phyloP scores from a whole-genome alignment of 805 yeast species.

The Starmera dryadoides region DNA sequence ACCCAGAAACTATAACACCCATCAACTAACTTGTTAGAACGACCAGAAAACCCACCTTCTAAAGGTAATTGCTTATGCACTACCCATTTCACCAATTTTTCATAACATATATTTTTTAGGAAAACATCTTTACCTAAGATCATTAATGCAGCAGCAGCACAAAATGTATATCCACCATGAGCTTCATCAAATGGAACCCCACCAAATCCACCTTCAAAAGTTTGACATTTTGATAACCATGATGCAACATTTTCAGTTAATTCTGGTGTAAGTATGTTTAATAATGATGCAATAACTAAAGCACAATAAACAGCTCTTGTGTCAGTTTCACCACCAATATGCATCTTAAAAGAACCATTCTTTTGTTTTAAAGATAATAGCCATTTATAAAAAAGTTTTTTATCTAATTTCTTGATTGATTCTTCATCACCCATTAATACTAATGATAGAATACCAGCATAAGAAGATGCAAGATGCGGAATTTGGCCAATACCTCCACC shows the following conservation, averaged over 20 bases:
- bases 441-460: conserved; percentile 66
- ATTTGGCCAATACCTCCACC: conserved; percentile 82
- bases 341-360: conserved; percentile 78
- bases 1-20: conserved; percentile 97
- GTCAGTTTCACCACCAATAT: conserved; percentile 75
- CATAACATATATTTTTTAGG: conserved; percentile 36
- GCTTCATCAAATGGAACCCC: conserved; percentile 82
- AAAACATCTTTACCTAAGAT: conserved; percentile 31
- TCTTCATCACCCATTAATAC: conserved; percentile 41
- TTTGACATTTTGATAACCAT: conserved; percentile 71
- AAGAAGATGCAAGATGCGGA: conserved; percentile 80
- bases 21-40: conserved; percentile 90
- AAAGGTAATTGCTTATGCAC: conserved; percentile 54
- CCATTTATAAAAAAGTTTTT: conserved; percentile 52
- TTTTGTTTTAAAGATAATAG: conserved; percentile 49
- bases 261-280: conserved; percentile 57
- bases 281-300: conserved; percentile 59
- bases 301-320: conserved; percentile 85
- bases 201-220: conserved; percentile 93
- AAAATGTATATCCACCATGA: conserved; percentile 94
- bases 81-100: conserved; percentile 56
- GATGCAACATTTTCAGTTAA: conserved; percentile 42
- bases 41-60: conserved; percentile 88
- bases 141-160: conserved; percentile 67
- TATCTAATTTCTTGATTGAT: conserved; percentile 37